Evolutionary conservation across 73 alveolate species (phyloP).

Genomic region (Tetrahymena thermophila): DNA sequence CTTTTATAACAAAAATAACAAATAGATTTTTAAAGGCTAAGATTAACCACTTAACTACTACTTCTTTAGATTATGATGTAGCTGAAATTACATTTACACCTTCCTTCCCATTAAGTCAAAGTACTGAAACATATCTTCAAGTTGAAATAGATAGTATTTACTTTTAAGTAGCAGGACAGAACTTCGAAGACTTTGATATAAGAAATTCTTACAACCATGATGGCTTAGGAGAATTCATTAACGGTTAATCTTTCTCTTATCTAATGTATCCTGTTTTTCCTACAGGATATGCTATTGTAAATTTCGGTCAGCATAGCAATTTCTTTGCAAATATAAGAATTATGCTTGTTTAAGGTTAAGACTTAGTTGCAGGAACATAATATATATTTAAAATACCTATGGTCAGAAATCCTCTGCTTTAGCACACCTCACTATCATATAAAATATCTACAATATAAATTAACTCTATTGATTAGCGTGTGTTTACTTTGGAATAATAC

Average conservation of each 20-base stretch:
- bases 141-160: neutral
- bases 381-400: neutral
- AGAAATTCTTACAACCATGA: neutral
- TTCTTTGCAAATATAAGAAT: neutral
- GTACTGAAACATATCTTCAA: neutral
- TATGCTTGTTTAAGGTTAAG: neutral
- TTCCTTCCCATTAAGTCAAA: neutral
- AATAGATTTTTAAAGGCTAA: neutral
- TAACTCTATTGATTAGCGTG: neutral
- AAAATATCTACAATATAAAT: neutral
- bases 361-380: neutral
- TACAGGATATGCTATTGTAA: neutral
- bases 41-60: neutral
- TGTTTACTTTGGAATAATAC: neutral
- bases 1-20: neutral
- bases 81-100: neutral
- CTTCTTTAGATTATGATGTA: neutral
- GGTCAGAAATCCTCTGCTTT: neutral
- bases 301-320: neutral
- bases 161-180: neutral
- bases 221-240: neutral
- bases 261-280: neutral
- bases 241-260: neutral
- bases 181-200: neutral
- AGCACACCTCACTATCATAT: neutral